Conservation (phyloP, 345 rosid species). For the Eucalyptus fibrosa region DNA sequence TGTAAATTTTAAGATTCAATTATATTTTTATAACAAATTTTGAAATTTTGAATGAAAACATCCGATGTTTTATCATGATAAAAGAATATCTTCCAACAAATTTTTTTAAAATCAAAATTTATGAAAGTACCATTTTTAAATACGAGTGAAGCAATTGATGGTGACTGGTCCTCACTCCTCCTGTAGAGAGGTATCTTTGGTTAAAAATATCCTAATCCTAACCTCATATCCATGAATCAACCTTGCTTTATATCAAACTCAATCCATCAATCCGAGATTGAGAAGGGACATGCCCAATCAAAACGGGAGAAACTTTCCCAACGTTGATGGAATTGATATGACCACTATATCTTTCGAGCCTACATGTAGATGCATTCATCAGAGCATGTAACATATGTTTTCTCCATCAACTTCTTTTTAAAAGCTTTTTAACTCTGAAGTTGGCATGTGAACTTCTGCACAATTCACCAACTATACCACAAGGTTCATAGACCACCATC, state of each 20-base stretch:
- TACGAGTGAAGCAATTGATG: neutral
- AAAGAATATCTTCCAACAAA: neutral
- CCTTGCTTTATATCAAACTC: neutral
- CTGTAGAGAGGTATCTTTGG: neutral
- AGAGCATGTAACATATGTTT: neutral
- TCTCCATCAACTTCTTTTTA: neutral
- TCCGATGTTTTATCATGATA: neutral
- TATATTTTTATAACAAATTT: too few species aligned
- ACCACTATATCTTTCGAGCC: neutral
- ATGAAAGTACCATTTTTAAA: neutral
- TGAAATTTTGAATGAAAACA: too few species aligned
- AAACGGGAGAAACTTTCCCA: neutral
- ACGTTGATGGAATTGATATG: neutral
- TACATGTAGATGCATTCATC: neutral
- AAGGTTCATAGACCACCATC: neutral
- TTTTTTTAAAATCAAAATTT: too few species aligned
- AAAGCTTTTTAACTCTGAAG: neutral
- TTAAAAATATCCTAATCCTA: neutral
- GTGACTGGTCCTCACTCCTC: neutral
- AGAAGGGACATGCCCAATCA: neutral
- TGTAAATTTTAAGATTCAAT: too few species aligned
- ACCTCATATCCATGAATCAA: neutral
- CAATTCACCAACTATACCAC: neutral
- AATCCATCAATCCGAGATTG: neutral
- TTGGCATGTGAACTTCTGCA: neutral